phyloP scores from a whole-genome alignment of 768 basidiomycete genomes.

The Mycena latifolia region DNA sequence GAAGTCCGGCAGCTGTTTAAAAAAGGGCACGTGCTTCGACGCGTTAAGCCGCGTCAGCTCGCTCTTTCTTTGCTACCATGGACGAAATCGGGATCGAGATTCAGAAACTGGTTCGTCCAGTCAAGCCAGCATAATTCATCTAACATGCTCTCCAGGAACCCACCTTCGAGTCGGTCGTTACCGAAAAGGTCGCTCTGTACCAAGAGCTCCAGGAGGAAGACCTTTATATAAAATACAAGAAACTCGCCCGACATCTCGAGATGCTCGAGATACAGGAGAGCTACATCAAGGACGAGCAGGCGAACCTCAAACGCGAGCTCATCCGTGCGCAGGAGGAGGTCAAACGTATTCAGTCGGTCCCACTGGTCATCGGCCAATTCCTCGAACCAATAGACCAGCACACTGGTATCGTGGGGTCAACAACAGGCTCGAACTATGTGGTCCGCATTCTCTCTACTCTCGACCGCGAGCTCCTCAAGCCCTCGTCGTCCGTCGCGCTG shows the following conservation, averaged over 20 bases:
- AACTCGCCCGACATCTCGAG: constrained; percentile 93
- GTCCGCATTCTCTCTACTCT: constrained; percentile 97
- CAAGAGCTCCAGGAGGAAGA: constrained; percentile 93
- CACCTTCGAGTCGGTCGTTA: constrained; percentile 88
- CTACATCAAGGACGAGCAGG: constrained; percentile 99
- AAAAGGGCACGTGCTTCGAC: not conserved
- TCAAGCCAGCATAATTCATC: constrained; percentile 6
- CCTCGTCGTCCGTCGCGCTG: constrained; percentile 96
- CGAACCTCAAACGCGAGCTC: constrained; percentile 96
- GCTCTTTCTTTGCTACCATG: constrained; percentile 64
- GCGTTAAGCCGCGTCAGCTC: constrained; percentile 66
- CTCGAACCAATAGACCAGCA: constrained; percentile 98
- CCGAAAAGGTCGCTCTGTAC: constrained; percentile 89
- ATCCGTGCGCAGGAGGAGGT: constrained; percentile 99
- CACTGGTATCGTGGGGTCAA: constrained; percentile 97
- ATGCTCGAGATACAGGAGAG: constrained; percentile 95
- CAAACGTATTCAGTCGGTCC: constrained; percentile 98
- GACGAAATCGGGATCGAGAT: constrained; percentile 92
- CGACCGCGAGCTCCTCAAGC: constrained; percentile 97
- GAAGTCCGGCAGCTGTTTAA: not conserved
- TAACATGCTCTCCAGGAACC: constrained; percentile 73
- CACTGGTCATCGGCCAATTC: constrained; percentile 99
- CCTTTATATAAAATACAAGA: constrained; percentile 97
- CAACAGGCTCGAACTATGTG: constrained; percentile 98
- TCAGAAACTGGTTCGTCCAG: constrained; percentile 76